Evolutionary conservation across 1,284 basidiomycete species (phyloP), one percentile per base, ranked within the genome.

Genomic region (Wallemia hederae): DNA sequence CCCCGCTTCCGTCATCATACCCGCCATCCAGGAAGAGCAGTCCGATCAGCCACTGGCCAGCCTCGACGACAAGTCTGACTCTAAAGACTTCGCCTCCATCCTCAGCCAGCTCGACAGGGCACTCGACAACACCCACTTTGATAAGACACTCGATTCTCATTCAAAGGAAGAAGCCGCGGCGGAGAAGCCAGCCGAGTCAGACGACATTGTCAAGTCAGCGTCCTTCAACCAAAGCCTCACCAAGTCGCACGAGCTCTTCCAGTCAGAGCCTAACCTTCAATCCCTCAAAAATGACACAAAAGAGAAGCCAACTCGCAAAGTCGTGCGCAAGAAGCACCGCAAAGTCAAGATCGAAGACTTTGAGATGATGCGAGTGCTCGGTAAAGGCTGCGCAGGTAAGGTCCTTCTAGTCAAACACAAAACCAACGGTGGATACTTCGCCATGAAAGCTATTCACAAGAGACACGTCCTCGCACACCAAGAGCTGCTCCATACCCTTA

Each of bases 401-500:
- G 88, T 91, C 14, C 72, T 92, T 57, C 78, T 92, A 60, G 88
- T 91, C 60, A 78, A 80, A 66, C 80, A 90, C 69, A 83, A 82
- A 70, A 73, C 74, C 15, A 79, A 80, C 22, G 66, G 77, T 55
- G 77, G 80, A 61, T 72, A 92, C 59, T 90, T 84, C 70, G 91
- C 91, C 27, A 78, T 96, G 74, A 97, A 97, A 73, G 89, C 89
- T 2, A 92, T 97, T 72, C 90, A 87, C 62, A 97, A 96, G 73
- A 79, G 87, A 60, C 88, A 94, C 70, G 91, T 97, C 27, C 75
- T 97, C 58, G 87, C 88, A 1, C 88, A 96, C 68, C 87, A 91
- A 69, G 92, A 97, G 71, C 74, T 97, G 60, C 82, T 85, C 67
- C 92, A 97, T 72, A 96, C 91, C 1, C 75, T 94, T 61, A 91